phyloP scores from a whole-genome alignment of 2,329 filamentous ascomycete species.

The Metarhizium album region DNA sequence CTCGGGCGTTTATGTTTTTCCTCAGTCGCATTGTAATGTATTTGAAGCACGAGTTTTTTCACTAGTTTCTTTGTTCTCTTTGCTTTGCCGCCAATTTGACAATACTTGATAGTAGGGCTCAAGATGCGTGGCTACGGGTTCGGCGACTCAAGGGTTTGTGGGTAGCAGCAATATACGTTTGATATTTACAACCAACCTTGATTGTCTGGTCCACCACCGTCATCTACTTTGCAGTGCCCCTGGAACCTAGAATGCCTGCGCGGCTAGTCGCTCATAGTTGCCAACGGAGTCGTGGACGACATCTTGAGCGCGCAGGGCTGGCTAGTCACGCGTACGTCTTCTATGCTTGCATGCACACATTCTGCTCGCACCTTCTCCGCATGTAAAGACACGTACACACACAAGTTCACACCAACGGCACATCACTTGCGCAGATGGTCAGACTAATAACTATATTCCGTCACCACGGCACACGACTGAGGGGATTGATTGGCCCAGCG shows the following conservation, averaged over 20 bases:
- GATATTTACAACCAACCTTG: neutral
- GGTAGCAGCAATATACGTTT: neutral
- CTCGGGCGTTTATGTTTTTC: slow-evolving; percentile 9
- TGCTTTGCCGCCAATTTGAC: neutral
- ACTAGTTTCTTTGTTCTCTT: too few species aligned
- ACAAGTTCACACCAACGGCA: neutral
- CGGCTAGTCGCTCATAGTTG: too few species aligned
- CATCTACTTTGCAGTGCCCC: too few species aligned
- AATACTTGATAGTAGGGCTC: neutral
- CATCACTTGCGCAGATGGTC: neutral
- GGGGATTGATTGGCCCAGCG: neutral
- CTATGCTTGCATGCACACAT: too few species aligned
- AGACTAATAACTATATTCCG: neutral
- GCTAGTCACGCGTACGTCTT: too few species aligned
- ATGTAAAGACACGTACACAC: neutral
- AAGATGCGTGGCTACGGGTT: neutral
- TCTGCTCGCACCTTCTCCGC: too few species aligned
- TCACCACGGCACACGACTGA: neutral
- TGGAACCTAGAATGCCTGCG: too few species aligned
- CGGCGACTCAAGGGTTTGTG: neutral
- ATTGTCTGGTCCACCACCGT: too few species aligned
- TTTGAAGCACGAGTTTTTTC: slow-evolving; percentile 1
- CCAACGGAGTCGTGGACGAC: too few species aligned
- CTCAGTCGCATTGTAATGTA: neutral
- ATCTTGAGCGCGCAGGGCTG: too few species aligned